Base-by-base conservation (phyloP, 176 grass and related monocot genomes). In the Phoenix dactylifera region DNA sequence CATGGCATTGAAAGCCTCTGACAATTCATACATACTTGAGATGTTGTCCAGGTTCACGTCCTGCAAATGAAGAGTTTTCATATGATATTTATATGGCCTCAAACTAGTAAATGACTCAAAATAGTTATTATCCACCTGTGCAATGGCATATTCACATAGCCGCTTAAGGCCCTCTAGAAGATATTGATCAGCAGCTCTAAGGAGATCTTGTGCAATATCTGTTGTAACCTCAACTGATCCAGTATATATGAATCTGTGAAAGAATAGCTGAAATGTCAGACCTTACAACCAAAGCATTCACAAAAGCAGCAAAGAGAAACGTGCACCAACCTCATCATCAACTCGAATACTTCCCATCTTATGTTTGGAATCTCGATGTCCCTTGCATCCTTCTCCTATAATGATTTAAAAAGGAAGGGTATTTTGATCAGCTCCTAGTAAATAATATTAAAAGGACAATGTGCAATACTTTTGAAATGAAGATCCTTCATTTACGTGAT, bases 311-410 rank as follows among this genome's bases (percentile, higher is more conserved):
- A 32, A 32, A 15, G 7, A 50, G 16, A 57, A 19, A 17, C 14
- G 55, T 30, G 70, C 17, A 57, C 62, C 64, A 50, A 92, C 94
- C 94, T 98, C 88, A 98, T 98, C 94, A 98, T 98, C 54, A 93
- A 71, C 75, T 93, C 88, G 58, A 98, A 98, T 52, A 98, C 74
- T 0, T 89, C 82, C 88, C 88, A 93, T 78, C 76, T 83, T 66
- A 98, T 89, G 65, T 98, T 93, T 53, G 94, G 94, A 71, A 98
- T 98, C 84, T 98, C 88, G 76, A 98, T 98, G 70, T 98, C 94
- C 76, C 84, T 92, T 65, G 94, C 85, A 77, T 98, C 94, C 78
- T 92, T 98, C 81, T 98, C 93, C 93, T 98, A 71, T 17, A 7
- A 32, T 32, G 30, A 32, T 32, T 1, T 32, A 32, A 7, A 32